Conservation (phyloP, 2,329 filamentous ascomycete species). For the Beauveria caledonica region DNA sequence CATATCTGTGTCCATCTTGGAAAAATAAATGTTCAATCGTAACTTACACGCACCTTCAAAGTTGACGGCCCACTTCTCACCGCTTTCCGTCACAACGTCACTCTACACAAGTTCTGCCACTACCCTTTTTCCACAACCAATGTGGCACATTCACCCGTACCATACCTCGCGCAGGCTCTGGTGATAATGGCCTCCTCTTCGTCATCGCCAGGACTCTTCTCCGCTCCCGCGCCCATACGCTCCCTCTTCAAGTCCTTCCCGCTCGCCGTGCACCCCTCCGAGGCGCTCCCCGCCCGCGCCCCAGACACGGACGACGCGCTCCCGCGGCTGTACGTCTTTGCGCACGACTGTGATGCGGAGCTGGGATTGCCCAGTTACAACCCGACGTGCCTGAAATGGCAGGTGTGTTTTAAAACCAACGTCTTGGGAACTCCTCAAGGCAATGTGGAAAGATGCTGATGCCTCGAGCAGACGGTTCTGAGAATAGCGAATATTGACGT, state of each 20-base stretch:
- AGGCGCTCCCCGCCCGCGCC: constrained; percentile 61
- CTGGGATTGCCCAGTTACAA: constrained; percentile 71
- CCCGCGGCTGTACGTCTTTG: constrained; percentile 69
- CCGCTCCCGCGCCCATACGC: constrained; percentile 67
- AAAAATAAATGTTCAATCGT: too few relatives aligned
- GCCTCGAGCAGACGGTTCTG: constrained; percentile 60
- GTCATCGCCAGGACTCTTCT: constrained; percentile 26
- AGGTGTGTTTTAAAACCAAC: constrained; percentile 44
- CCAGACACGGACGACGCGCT: constrained; percentile 18
- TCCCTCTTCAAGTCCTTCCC: constrained; percentile 80
- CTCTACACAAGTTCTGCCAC: not conserved
- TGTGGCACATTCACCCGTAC: not conserved
- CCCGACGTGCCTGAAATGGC: constrained; percentile 91
- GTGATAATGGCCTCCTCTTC: not conserved
- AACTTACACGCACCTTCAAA: not conserved
- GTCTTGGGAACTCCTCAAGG: too few relatives aligned
- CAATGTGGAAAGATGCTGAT: too few relatives aligned
- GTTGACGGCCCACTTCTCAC: not conserved
- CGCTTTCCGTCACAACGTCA: not conserved
- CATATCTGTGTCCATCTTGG: too few relatives aligned
- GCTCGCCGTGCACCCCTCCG: constrained; percentile 63
- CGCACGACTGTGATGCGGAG: constrained; percentile 52
- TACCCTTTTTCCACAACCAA: not conserved
- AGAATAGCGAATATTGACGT: constrained; percentile 66
- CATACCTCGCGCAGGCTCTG: not conserved